Evolutionary conservation across 2,329 filamentous ascomycete genomes (phyloP).

Genomic region (Talaromyces albobiverticillius): DNA sequence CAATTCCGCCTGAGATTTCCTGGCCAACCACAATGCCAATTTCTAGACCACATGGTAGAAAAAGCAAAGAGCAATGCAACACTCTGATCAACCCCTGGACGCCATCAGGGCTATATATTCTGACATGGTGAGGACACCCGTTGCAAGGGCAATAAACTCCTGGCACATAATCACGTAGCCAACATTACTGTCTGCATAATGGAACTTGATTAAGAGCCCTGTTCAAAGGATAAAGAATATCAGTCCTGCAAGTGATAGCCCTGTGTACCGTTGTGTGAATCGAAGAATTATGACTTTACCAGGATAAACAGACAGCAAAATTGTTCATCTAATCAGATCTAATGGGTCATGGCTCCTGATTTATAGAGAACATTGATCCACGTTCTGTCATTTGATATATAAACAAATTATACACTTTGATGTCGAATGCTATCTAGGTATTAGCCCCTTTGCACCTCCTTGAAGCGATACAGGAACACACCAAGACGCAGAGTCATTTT

Average conservation of each 20-base stretch:
- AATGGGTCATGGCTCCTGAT: no score
- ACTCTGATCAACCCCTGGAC: neutral
- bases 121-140: neutral
- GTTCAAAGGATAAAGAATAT: neutral
- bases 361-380: no score
- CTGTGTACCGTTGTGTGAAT: neutral
- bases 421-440: no score
- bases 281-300: no score
- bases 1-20: neutral
- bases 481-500: no score
- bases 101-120: neutral
- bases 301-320: no score
- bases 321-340: no score
- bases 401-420: no score
- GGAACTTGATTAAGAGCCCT: neutral
- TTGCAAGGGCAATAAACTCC: neutral
- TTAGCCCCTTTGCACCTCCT: no score
- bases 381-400: no score
- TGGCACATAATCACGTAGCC: slow-evolving; percentile 2
- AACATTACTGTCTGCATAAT: neutral
- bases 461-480: no score
- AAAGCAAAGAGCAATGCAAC: neutral
- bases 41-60: neutral
- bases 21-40: neutral
- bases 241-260: neutral